Percentiles rank a stretch among this genome's conserved stretches.
Conservation (phyloP, 2,329 filamentous ascomycete species). For the Botryotinia calthae region DNA sequence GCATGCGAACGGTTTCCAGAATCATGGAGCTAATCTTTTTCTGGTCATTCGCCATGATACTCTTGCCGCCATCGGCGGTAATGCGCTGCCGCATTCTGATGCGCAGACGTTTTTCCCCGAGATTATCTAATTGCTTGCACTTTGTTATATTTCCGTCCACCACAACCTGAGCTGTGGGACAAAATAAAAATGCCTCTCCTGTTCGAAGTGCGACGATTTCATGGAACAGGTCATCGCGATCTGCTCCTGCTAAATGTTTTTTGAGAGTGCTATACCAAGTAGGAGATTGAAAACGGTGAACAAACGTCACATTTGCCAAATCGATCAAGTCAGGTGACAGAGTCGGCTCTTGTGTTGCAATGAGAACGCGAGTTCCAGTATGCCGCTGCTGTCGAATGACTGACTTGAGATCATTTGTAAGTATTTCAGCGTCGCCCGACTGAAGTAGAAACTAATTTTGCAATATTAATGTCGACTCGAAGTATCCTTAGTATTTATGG, state of each 20-base stretch:
- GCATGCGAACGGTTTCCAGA: neutral
- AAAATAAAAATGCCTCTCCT: conserved; percentile 50
- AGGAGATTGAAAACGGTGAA: conserved; percentile 69
- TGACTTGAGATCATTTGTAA: conserved; percentile 61
- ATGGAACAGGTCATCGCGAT: conserved; percentile 39
- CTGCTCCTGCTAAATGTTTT: conserved; percentile 45
- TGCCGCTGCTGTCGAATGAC: conserved; percentile 71
- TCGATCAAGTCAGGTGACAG: conserved; percentile 67
- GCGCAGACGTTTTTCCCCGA: neutral
- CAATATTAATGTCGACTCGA: neutral
- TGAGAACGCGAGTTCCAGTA: conserved; percentile 61
- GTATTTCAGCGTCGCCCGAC: conserved; percentile 50
- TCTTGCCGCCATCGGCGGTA: conserved; percentile 4
- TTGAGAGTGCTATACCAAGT: conserved; percentile 49
- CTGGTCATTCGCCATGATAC: neutral
- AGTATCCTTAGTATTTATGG: neutral
- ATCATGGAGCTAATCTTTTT: neutral
- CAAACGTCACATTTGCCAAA: conserved; percentile 68
- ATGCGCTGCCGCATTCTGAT: conserved; percentile 4
- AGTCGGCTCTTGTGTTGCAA: conserved; percentile 76
- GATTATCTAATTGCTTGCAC: neutral
- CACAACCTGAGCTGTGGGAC: conserved; percentile 44
- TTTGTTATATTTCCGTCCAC: conserved; percentile 44
- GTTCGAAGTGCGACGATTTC: conserved; percentile 47
- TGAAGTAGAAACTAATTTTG: conserved; percentile 54